These are phyloP conservation scores for Paramyrothecium roridum DNA, from an alignment of 2,329 filamentous ascomycete genomes.

Conservation along the genomic window DNA sequence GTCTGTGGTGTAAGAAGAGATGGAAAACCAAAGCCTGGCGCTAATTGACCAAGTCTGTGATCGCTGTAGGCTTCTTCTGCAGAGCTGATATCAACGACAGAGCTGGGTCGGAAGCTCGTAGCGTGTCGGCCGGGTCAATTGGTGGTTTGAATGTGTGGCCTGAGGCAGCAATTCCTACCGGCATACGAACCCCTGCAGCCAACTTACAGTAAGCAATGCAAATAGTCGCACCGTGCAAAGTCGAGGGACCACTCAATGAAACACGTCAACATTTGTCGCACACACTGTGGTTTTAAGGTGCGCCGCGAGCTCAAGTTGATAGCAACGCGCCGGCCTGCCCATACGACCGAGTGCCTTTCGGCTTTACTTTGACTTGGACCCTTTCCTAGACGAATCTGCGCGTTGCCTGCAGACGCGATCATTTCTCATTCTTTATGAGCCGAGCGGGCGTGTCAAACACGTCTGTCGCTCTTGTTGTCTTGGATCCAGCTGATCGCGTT, in stretches of 20 bases:
- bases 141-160: conserved; percentile 18
- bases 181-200: conserved; percentile 1
- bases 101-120: conserved; percentile 21
- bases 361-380: too few relatives aligned
- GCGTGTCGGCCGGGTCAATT: conserved; percentile 19
- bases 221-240: neutral
- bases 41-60: conserved; percentile 19
- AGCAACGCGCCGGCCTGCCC: conserved; percentile 2
- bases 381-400: neutral
- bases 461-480: too few relatives aligned
- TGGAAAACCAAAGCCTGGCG: conserved; percentile 1
- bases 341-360: too few relatives aligned
- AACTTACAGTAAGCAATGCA: conserved; percentile 13
- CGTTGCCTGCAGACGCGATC: conserved; percentile 4
- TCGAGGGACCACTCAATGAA: conserved; percentile 8
- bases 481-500: neutral
- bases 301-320: conserved; percentile 16
- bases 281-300: conserved; percentile 23
- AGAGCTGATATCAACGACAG: conserved; percentile 16
- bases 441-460: too few relatives aligned
- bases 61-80: conserved; percentile 11
- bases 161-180: conserved; percentile 11
- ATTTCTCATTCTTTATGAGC: neutral
- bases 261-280: conserved; percentile 11
- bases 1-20: conserved; percentile 5